phyloP scores from a whole-genome alignment of 2,329 filamentous ascomycete species.

The Tolypocladium nubicola region DNA sequence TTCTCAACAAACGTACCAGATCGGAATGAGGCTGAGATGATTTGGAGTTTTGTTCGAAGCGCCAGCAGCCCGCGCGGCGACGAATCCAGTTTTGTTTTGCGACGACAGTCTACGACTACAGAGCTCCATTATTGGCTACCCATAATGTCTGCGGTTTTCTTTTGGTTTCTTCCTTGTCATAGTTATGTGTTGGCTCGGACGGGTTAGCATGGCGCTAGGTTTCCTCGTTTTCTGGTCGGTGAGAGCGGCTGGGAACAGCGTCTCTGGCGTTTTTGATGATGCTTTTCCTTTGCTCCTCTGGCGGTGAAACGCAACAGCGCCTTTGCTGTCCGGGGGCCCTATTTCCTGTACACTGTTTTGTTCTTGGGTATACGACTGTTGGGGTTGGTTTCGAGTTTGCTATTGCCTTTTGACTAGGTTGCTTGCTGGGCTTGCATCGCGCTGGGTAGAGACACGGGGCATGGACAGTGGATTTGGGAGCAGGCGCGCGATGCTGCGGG shows the following conservation, averaged over 20 bases:
- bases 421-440: neutral
- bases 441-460: neutral
- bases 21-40: neutral
- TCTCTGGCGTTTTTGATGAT: conserved; percentile 7
- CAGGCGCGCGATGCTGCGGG: neutral
- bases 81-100: neutral
- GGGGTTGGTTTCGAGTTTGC: neutral
- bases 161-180: conserved; percentile 2
- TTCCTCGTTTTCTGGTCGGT: conserved; percentile 21
- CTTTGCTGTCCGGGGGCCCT: neutral
- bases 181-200: conserved; percentile 5
- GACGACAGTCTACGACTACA: neutral
- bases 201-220: conserved; percentile 16
- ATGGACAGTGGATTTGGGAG: neutral
- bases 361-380: too few relatives aligned
- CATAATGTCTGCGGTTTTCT: neutral
- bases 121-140: neutral
- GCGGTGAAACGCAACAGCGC: neutral
- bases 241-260: conserved; percentile 23
- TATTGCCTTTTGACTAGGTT: neutral
- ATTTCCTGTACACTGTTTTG: neutral
- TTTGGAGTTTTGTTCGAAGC: neutral
- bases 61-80: neutral
- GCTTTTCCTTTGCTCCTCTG: neutral
- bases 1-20: neutral